phyloP scores from a whole-genome alignment of 2,329 filamentous ascomycete species.

The Penicillium sp. region DNA sequence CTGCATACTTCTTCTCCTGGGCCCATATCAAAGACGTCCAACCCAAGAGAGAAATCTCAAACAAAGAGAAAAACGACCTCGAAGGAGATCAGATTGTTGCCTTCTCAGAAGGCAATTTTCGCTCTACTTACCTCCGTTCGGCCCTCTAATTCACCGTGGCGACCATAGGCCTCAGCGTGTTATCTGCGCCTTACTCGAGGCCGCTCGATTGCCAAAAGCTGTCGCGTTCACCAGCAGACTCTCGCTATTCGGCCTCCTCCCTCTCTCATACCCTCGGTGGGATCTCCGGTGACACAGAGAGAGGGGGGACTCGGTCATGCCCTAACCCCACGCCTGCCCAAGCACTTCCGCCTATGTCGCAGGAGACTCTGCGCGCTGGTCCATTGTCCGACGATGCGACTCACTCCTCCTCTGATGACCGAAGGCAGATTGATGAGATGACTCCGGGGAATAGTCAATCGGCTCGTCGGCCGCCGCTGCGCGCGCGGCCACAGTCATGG shows the following conservation, averaged over 20 bases:
- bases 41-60: background rate
- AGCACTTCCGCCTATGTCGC: conserved; percentile 47
- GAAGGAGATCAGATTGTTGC: background rate
- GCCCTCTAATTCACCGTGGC: conserved; percentile 42
- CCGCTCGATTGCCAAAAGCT: conserved; percentile 38
- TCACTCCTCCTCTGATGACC: conserved; percentile 21
- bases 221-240: conserved; percentile 31
- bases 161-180: conserved; percentile 45
- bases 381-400: conserved; percentile 36
- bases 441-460: conserved; percentile 19
- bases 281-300: conserved; percentile 41
- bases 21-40: background rate
- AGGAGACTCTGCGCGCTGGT: conserved; percentile 36
- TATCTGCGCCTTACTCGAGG: conserved; percentile 39
- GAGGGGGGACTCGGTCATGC: conserved; percentile 47
- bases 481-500: conserved; percentile 41
- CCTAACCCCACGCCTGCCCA: conserved; percentile 33
- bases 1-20: background rate
- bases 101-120: background rate
- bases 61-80: background rate
- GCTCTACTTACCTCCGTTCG: conserved; percentile 6
- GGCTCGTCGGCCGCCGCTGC: conserved; percentile 32
- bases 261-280: conserved; percentile 44
- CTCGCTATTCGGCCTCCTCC: conserved; percentile 37
- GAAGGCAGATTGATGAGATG: conserved; percentile 30